Evolutionary conservation across 1,284 basidiomycete species (phyloP), one percentile per base, ranked within the genome.

Genomic region (Ustilago hordei): DNA sequence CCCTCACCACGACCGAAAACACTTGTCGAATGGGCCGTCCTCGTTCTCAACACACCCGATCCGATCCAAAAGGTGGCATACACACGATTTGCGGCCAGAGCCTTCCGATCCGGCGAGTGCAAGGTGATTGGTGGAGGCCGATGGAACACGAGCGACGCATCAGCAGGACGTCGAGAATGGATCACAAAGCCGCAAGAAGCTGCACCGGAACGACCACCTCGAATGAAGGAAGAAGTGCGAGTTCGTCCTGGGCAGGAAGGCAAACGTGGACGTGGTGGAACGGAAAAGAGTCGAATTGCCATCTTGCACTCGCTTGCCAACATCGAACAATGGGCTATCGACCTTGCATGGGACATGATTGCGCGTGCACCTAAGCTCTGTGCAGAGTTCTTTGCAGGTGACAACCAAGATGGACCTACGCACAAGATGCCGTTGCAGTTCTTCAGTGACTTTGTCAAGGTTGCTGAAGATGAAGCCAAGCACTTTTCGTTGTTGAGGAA

Each of bases 221-320:
- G 93, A 9, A 54, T 60, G 54, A 67, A 71, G 23, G 78, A 81
- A 39, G 77, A 87, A 57, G 90, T 91, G 64, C 89, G 89, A 0
- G 90, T 93, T 1, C 89, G 90, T 66, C 91, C 92, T 0, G 89
- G 88, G 0, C 91, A 91, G 75, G 88, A 91, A 47, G 89, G 88
- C 47, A 90, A 88, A 63, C 85, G 92, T 56, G 89, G 89, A 0
- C 88, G 88, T 52, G 89, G 88, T 8, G 89, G 89, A 0, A 87
- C 86, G 3, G 87, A 89, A 52, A 91, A 91, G 85, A 93, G 90
- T 78, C 88, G 91, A 23, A 91, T 92, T 3, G 90, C 91, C 5
- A 90, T 94, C 90, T 87, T 95, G 23, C 89, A 94, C 87, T 92
- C 93, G 2, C 88, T 95, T 5, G 93, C 94, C 1, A 94, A 94